Base-by-base conservation (phyloP, 805 yeast species). In the Diddensiella transvaalensis region DNA sequence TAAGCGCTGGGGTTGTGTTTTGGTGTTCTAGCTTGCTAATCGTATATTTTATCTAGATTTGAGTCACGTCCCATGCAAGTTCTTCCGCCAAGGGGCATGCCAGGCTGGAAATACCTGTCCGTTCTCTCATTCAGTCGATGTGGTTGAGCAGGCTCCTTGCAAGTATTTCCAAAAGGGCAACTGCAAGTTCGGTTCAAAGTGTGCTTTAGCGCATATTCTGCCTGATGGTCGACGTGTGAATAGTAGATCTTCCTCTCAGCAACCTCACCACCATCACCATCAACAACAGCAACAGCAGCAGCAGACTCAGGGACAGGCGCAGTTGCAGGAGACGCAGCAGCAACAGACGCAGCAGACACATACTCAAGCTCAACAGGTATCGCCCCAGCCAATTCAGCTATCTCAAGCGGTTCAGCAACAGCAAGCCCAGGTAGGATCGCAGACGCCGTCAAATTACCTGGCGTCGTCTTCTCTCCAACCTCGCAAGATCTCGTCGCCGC, bases 131-230 rank as follows among this genome's bases (percentile, higher is more conserved):
- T 75, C 84, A 41, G 62, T 79, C 44, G 85, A 83, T 47, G 72
- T 77, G 3, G 63, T 74, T n/a, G 74, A 74, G 43, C 68, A 68
- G 46, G 70, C 72, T 2, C 87, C 90, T 4, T 91, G 99, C 74
- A 90, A 89, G 72, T 91, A 90, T 67, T 91, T 87, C 66, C 93
- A 85, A 60, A 87, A 87, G 62, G 98, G 98, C n/a, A 88, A 89
- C 62, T 91, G 99, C 68, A 89, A 89, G 68, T 91, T 91, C 66
- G 99, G 99, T 3, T 72, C 79, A 44, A 90, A 89, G 61, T 91
- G 99, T 71, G 98, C 96, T 1, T 77, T 91, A 60, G 96, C 95
- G 4, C 99, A 91, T 68, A 76, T 86, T 49, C 68, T 86, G 36
- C 95, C 96, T 0, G 95, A 90, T 60, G 96, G 96, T 1, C 77